Percentiles rank a stretch among this genome's conserved stretches.
Evolutionary conservation across 2,329 filamentous ascomycete species (phyloP).

Genomic region (Cladosporium sp.): DNA sequence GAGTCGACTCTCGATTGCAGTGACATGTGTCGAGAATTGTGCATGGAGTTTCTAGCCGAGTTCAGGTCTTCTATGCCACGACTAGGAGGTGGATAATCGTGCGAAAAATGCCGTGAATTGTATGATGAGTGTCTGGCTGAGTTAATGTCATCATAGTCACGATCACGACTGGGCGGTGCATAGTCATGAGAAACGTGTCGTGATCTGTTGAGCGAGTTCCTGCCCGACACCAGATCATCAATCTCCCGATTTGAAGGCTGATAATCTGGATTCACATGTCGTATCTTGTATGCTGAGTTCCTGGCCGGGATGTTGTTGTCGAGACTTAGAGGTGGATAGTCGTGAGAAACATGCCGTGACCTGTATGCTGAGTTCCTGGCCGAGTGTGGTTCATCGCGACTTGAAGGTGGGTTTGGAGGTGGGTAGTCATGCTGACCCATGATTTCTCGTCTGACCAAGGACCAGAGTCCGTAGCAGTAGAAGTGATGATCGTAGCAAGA

Average conservation of each 20-base stretch:
- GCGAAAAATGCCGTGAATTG: constrained; percentile 29
- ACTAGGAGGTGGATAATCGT: constrained; percentile 5
- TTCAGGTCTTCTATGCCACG: constrained; percentile 14
- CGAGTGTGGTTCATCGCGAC: constrained; percentile 13
- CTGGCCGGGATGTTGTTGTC: constrained; percentile 13
- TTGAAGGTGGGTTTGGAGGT: constrained; percentile 6
- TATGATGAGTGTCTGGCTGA: constrained; percentile 21
- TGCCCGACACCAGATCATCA: constrained; percentile 11
- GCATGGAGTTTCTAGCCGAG: constrained; percentile 19
- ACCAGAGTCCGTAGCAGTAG: background rate
- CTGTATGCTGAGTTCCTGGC: constrained; percentile 25
- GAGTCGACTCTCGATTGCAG: constrained; percentile 29
- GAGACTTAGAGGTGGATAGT: constrained; percentile 7
- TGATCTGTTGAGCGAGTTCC: constrained; percentile 26
- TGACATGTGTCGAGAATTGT: constrained; percentile 31
- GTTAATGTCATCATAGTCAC: constrained; percentile 14
- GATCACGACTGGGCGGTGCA: constrained; percentile 13
- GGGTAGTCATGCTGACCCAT: constrained; percentile 7
- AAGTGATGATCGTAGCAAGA: background rate
- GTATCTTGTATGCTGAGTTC: constrained; percentile 27
- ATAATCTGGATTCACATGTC: constrained; percentile 16
- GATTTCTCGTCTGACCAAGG: background rate
- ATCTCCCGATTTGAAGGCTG: constrained; percentile 10
- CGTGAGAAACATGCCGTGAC: constrained; percentile 28
- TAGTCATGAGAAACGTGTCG: constrained; percentile 25